Conservation (phyloP, 2,329 filamentous ascomycete genomes). For the Torrubiellomyces zombiae region DNA sequence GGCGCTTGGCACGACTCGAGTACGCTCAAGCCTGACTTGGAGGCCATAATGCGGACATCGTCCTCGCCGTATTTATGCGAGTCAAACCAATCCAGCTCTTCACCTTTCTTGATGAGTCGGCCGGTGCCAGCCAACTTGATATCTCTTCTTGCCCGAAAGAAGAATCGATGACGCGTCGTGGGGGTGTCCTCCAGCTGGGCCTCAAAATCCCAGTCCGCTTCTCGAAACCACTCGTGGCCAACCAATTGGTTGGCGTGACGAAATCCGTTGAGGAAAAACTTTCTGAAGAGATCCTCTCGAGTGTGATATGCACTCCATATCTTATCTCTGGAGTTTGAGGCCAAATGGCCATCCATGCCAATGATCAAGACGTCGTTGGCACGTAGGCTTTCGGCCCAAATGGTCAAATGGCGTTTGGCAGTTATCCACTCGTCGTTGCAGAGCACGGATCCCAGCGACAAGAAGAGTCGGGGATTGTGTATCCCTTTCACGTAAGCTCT, state of each 20-base stretch:
- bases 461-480: constrained; percentile 17
- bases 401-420: constrained; percentile 17
- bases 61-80: constrained; percentile 23
- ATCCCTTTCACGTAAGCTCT: constrained; percentile 14
- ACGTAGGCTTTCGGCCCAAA: constrained; percentile 19
- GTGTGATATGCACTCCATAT: constrained; percentile 24
- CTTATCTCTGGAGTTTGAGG: constrained; percentile 16
- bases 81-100: constrained; percentile 26
- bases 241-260: constrained; percentile 18
- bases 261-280: constrained; percentile 23
- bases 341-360: constrained; percentile 24
- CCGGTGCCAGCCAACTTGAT: constrained; percentile 11
- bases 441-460: constrained; percentile 24
- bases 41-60: constrained; percentile 21
- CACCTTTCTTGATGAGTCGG: constrained; percentile 12
- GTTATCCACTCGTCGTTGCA: constrained; percentile 22
- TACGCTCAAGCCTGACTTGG: constrained; percentile 19
- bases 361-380: constrained; percentile 19
- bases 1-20: constrained; percentile 19
- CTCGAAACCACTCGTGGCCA: constrained; percentile 16
- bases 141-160: constrained; percentile 18
- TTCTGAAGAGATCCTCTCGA: constrained; percentile 16
- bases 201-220: constrained; percentile 21
- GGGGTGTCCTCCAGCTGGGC: constrained; percentile 18
- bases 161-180: constrained; percentile 23